Percentiles rank a stretch among this genome's conserved stretches.
Conservation (phyloP, 441 rosid genomes). For the Populus trichocarpa region DNA sequence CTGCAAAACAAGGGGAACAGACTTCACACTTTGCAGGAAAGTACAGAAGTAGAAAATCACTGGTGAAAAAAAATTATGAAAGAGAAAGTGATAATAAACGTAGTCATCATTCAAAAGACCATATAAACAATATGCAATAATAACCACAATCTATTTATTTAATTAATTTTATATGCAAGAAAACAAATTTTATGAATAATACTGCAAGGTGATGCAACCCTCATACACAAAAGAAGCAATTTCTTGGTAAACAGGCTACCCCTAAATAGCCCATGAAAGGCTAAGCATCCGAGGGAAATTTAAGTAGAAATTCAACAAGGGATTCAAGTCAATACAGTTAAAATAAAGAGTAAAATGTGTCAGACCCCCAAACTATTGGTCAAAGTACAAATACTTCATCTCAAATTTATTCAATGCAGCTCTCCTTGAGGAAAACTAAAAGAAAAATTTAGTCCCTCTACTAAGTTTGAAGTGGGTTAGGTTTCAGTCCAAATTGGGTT, state of each 20-base stretch:
- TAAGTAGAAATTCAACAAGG: not conserved
- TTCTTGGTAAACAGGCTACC: not conserved
- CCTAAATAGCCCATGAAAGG: not conserved
- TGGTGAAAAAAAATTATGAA: not conserved
- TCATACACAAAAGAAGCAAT: not conserved
- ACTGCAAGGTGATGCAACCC: not conserved
- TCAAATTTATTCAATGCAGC: not conserved
- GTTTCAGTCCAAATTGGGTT: too few species aligned
- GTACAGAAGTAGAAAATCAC: not conserved
- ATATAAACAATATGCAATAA: not conserved
- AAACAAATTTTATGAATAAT: not conserved
- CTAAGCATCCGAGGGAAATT: not conserved
- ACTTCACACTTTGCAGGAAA: not conserved
- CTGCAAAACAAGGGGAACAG: constrained; percentile 34
- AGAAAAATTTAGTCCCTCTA: not conserved
- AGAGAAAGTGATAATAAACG: not conserved
- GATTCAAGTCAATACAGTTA: not conserved
- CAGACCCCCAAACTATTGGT: too few species aligned
- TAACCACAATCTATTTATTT: not conserved
- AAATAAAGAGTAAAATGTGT: too few species aligned
- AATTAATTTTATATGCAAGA: not conserved
- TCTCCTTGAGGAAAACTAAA: not conserved
- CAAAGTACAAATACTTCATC: not conserved
- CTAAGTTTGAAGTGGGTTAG: too few species aligned
- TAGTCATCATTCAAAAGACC: not conserved